Conservation (phyloP, 768 basidiomycete genomes). For the Suillus variegatus region DNA sequence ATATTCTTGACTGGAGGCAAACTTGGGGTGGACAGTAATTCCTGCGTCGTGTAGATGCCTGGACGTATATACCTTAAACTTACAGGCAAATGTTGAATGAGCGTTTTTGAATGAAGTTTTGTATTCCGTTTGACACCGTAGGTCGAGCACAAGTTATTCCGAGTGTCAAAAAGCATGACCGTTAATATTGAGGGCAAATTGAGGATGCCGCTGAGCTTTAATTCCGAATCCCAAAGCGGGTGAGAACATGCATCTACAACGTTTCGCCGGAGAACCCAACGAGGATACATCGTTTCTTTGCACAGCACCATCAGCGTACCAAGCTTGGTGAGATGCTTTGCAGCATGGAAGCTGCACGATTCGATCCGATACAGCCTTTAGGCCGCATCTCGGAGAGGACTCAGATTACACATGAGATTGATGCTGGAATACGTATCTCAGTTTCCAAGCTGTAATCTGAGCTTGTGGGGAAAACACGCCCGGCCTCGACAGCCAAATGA, state of each 20-base stretch:
- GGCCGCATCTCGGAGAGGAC: neutral
- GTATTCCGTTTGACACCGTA: neutral
- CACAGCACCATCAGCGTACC: neutral
- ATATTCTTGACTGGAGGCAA: neutral
- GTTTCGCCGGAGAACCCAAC: neutral
- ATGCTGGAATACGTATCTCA: neutral
- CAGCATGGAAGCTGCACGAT: slow-evolving; percentile 1
- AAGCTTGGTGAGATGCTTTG: neutral
- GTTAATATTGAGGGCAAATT: neutral
- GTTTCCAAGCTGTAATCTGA: neutral
- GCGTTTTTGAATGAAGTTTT: neutral
- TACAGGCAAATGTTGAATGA: neutral
- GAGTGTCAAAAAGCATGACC: neutral
- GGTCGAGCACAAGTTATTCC: neutral
- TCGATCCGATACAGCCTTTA: neutral
- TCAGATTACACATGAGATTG: neutral
- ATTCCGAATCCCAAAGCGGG: neutral
- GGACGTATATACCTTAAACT: neutral
- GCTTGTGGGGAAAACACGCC: neutral
- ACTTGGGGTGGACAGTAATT: neutral
- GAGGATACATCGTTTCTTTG: slow-evolving; percentile 5
- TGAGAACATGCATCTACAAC: neutral
- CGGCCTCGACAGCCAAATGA: neutral
- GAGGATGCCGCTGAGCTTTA: slow-evolving; percentile 2
- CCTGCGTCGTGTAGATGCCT: neutral